Conservation (phyloP, 1,139 yeast genomes). For the Lodderomyces beijingensis region DNA sequence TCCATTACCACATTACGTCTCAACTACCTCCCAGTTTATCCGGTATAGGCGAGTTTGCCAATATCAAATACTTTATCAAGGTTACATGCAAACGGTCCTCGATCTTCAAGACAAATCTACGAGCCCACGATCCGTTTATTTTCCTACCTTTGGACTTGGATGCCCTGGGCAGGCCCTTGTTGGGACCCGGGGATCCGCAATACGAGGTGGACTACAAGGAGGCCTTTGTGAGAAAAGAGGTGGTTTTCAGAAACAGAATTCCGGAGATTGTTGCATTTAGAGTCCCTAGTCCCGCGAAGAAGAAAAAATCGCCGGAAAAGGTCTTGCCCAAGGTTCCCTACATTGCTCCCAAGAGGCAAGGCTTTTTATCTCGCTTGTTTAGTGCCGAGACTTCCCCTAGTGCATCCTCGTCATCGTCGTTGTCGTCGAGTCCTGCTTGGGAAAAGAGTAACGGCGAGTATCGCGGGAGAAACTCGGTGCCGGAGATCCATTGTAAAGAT, state of each 20-base stretch:
- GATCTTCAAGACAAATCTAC: slow-evolving; percentile 45
- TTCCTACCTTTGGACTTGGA: slow-evolving; percentile 51
- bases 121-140: slow-evolving; percentile 47
- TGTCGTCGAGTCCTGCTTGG: too few relatives aligned
- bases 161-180: slow-evolving; percentile 15
- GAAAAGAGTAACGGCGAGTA: slow-evolving; percentile 5
- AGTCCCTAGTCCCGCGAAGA: slow-evolving; percentile 2
- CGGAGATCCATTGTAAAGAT: slow-evolving; percentile 31
- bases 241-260: slow-evolving; percentile 33
- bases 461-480: slow-evolving; percentile 10
- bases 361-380: slow-evolving; percentile 21
- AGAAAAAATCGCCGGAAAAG: slow-evolving; percentile 6
- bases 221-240: slow-evolving; percentile 38
- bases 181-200: slow-evolving; percentile 15
- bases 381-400: slow-evolving; percentile 8
- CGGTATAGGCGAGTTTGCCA: slow-evolving; percentile 44
- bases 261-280: slow-evolving; percentile 43
- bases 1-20: slow-evolving; percentile 34
- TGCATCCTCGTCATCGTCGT: background rate
- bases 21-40: slow-evolving; percentile 57
- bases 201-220: slow-evolving; percentile 29
- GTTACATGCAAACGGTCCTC: slow-evolving; percentile 58
- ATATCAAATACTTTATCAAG: slow-evolving; percentile 51
- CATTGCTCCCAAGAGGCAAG: slow-evolving; percentile 15
- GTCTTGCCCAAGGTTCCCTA: slow-evolving; percentile 19